These are phyloP conservation scores for Penicillium sp. DNA, from an alignment of 2,329 filamentous ascomycete species.

Conservation along the genomic window DNA sequence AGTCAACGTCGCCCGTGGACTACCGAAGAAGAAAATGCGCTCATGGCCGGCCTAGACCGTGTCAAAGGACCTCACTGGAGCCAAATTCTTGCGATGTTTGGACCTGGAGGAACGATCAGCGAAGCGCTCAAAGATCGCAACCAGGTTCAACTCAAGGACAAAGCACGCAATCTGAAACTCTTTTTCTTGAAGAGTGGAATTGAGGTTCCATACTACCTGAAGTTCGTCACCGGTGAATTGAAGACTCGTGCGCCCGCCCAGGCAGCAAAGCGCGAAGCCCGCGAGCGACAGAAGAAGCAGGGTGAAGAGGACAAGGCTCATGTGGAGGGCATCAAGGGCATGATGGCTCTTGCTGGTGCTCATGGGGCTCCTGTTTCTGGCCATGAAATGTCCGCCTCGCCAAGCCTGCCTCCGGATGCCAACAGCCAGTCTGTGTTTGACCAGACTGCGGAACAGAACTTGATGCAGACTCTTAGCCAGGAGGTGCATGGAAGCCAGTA, in stretches of 20 bases:
- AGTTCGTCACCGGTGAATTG: conserved; percentile 84
- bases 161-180: conserved; percentile 83
- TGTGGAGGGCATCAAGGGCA: conserved; percentile 49
- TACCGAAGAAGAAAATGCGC: conserved; percentile 82
- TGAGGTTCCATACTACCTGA: conserved; percentile 84
- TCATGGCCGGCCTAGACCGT: conserved; percentile 84
- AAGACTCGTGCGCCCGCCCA: conserved; percentile 77
- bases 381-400: conserved; percentile 43
- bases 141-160: conserved; percentile 90
- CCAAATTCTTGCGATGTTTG: conserved; percentile 83
- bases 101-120: conserved; percentile 74
- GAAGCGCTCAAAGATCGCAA: conserved; percentile 85
- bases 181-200: conserved; percentile 91
- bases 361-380: conserved; percentile 37
- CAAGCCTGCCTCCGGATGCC: conserved; percentile 35
- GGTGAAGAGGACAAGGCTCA: conserved; percentile 51
- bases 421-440: conserved; percentile 36
- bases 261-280: conserved; percentile 51
- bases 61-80: conserved; percentile 93
- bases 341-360: conserved; percentile 49
- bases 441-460: conserved; percentile 44
- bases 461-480: conserved; percentile 47
- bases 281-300: conserved; percentile 48
- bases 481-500: conserved; percentile 43
- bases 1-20: conserved; percentile 77